Conservation (phyloP, 257 asterid species). For the Fraxinus cuspidata region DNA sequence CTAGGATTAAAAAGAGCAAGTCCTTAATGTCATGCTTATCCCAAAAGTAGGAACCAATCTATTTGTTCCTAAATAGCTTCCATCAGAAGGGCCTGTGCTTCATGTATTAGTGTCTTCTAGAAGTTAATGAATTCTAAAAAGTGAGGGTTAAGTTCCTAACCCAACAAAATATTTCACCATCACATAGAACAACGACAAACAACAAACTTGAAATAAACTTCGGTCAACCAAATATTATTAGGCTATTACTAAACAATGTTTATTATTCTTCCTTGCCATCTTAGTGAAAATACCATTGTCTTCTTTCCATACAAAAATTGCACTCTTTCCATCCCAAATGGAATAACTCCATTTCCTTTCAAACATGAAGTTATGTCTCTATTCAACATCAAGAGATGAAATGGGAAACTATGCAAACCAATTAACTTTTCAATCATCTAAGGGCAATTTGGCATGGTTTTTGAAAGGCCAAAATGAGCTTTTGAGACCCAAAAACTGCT, state of each 20-base stretch:
- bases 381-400: not conserved
- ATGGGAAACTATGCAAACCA: not conserved
- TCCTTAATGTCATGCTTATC: not conserved
- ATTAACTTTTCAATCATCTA: not conserved
- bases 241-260: not conserved
- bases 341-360: not conserved
- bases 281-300: not conserved
- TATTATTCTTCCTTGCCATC: not conserved
- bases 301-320: not conserved
- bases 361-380: not conserved
- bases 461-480: too few relatives aligned
- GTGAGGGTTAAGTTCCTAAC: not conserved
- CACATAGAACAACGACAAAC: not conserved
- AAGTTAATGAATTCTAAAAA: not conserved
- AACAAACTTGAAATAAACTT: not conserved
- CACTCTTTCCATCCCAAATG: not conserved
- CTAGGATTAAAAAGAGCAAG: not conserved
- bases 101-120: conserved; percentile 1
- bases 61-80: conserved; percentile 13
- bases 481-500: too few relatives aligned
- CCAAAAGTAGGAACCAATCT: not conserved
- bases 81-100: conserved; percentile 3
- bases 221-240: not conserved
- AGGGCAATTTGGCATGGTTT: not conserved
- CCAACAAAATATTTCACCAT: not conserved